phyloP scores from a whole-genome alignment of 176 grass and related monocot genomes.

The Carex kokanica region DNA sequence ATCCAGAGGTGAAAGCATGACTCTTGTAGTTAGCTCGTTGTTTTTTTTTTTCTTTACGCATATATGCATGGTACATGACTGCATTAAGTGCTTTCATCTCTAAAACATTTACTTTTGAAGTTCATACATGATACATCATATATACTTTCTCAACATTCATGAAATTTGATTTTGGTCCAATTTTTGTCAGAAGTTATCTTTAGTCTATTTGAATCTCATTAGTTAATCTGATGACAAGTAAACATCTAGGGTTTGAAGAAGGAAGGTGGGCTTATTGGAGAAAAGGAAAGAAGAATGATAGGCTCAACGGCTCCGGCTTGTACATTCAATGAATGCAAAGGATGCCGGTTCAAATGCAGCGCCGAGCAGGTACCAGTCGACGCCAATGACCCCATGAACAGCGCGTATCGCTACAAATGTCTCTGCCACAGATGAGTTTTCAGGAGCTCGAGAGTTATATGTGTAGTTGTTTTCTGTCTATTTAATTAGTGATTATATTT shows the following conservation, averaged over 20 bases:
- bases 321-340: constrained; percentile 91
- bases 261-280: constrained; percentile 22
- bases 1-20: constrained; percentile 40
- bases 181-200: background rate
- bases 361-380: constrained; percentile 90
- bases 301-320: constrained; percentile 77
- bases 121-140: background rate
- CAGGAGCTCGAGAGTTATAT: background rate
- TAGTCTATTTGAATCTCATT: background rate
- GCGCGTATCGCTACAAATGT: constrained; percentile 92
- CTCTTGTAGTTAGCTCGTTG: constrained; percentile 1
- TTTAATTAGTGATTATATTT: constrained; percentile 28
- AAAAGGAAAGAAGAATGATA: constrained; percentile 62
- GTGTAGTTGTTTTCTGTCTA: background rate
- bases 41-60: background rate
- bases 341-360: constrained; percentile 75
- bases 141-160: background rate
- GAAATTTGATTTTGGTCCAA: background rate
- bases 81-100: too few relatives aligned
- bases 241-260: constrained; percentile 34
- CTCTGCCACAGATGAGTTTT: constrained; percentile 77
- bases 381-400: constrained; percentile 87
- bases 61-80: background rate
- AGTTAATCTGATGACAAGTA: constrained; percentile 33
- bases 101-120: background rate